Percentiles rank a stretch among this genome's conserved stretches.
Conservation (phyloP, 306 rosid genomes). For the Pachyrhizus erosus region DNA sequence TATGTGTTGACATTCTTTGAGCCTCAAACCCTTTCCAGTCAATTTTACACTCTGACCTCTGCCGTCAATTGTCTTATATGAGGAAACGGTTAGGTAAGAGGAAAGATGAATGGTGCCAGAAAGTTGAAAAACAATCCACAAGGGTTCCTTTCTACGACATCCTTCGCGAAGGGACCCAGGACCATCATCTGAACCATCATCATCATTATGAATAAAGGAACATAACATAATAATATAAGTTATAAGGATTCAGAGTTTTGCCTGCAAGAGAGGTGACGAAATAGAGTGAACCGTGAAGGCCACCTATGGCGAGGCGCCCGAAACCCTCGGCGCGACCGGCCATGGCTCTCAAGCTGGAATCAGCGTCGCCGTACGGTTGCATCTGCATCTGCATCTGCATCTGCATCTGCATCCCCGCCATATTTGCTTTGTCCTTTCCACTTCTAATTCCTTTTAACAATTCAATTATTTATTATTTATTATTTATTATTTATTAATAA, state of each 20-base stretch:
- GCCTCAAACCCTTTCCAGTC: constrained; percentile 86
- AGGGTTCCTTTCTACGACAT: constrained; percentile 67
- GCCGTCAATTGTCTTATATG: constrained; percentile 87
- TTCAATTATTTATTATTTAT: too few species aligned
- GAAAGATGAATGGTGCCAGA: constrained; percentile 71
- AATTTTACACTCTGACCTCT: constrained; percentile 82
- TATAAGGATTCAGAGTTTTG: too few species aligned
- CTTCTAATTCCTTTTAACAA: background rate
- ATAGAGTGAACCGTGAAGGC: constrained; percentile 63
- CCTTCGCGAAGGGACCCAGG: constrained; percentile 83
- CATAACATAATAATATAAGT: too few species aligned
- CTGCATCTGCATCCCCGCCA: constrained; percentile 52
- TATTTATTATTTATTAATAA: too few species aligned
- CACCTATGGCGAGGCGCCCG: constrained; percentile 66
- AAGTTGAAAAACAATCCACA: constrained; percentile 78
- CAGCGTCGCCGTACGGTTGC: constrained; percentile 65
- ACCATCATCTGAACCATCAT: constrained; percentile 63
- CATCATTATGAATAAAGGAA: background rate
- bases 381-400: background rate
- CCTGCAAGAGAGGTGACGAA: constrained; percentile 68
- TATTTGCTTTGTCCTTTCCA: background rate
- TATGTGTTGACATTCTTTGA: constrained; percentile 91
- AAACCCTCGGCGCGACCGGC: constrained; percentile 73
- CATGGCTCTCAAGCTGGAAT: constrained; percentile 57
- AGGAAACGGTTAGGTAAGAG: constrained; percentile 72